phyloP scores from a whole-genome alignment of 371 early-diverging fungal genomes.

The Mortierella sp. region DNA sequence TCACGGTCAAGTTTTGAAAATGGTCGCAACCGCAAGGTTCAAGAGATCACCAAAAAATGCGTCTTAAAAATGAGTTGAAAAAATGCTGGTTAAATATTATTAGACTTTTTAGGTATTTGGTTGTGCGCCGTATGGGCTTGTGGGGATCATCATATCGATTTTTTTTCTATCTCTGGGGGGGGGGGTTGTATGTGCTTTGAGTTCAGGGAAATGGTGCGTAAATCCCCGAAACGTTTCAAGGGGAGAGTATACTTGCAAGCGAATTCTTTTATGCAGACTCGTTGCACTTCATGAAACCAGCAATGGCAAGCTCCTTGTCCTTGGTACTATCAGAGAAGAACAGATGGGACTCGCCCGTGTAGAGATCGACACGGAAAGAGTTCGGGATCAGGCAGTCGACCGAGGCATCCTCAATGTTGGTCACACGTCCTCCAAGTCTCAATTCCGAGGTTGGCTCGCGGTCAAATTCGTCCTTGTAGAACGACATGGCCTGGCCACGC shows the following conservation, averaged over 20 bases:
- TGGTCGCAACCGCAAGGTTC: too few species aligned
- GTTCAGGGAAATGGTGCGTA: too few species aligned
- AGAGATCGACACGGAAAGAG: slow-evolving; percentile 57
- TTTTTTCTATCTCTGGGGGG: too few species aligned
- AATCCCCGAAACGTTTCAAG: too few species aligned
- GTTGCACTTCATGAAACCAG: slow-evolving; percentile 59
- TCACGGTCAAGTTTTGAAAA: too few species aligned
- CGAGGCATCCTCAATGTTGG: slow-evolving; percentile 58
- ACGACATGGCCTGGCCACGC: slow-evolving; percentile 52
- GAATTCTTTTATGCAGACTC: slow-evolving; percentile 55
- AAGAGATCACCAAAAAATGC: not conserved
- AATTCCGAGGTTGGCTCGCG: slow-evolving; percentile 61
- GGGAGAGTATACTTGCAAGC: too few species aligned
- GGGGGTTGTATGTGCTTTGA: too few species aligned
- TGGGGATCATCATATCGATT: not conserved
- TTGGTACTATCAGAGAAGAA: slow-evolving; percentile 59
- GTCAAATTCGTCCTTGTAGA: slow-evolving; percentile 64
- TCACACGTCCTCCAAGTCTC: slow-evolving; percentile 58
- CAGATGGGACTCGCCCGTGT: slow-evolving; percentile 55
- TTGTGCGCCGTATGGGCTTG: not conserved
- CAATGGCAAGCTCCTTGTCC: slow-evolving; percentile 58
- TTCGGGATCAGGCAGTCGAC: slow-evolving; percentile 61
- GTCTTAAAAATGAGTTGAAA: not conserved
- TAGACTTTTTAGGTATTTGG: slow-evolving; percentile 4
- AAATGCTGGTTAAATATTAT: slow-evolving; percentile 3